Percentiles rank a stretch among this genome's conserved stretches.
These are phyloP conservation scores for Mycocentrospora acerina DNA, from an alignment of 2,329 filamentous ascomycete species.

Conservation along the genomic window DNA sequence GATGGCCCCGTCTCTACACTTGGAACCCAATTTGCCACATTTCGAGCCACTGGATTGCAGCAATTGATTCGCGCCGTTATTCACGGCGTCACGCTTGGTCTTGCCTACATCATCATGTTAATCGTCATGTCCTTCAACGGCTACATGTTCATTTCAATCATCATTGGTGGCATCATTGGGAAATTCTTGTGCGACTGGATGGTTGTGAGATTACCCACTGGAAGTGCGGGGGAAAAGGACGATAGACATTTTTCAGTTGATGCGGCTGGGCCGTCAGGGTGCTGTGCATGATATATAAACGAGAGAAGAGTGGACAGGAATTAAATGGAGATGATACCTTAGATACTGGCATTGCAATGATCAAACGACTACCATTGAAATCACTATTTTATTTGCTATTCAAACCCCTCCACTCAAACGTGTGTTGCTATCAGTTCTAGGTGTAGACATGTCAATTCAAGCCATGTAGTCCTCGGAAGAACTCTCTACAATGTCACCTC, in stretches of 20 bases:
- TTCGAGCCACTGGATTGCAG: slow-evolving; percentile 62
- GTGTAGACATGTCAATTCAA: too few species aligned
- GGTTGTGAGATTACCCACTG: slow-evolving; percentile 33
- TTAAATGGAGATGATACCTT: too few species aligned
- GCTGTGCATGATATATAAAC: slow-evolving; percentile 20
- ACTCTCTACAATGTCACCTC: too few species aligned
- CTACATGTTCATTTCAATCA: slow-evolving; percentile 79
- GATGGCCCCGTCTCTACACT: slow-evolving; percentile 22
- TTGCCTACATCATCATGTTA: slow-evolving; percentile 80
- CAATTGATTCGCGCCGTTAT: slow-evolving; percentile 67
- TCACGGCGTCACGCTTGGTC: slow-evolving; percentile 70
- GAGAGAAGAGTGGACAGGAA: background rate
- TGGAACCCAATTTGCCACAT: slow-evolving; percentile 31
- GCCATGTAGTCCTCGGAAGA: too few species aligned
- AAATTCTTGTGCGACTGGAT: slow-evolving; percentile 72
- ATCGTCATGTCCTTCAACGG: slow-evolving; percentile 66
- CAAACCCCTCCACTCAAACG: too few species aligned
- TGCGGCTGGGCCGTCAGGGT: slow-evolving; percentile 31
- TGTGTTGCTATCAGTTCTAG: too few species aligned
- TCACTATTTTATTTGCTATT: too few species aligned
- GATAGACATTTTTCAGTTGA: slow-evolving; percentile 19
- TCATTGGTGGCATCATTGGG: slow-evolving; percentile 74
- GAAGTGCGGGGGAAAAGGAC: slow-evolving; percentile 25
- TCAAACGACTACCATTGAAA: too few species aligned
- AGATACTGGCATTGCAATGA: too few species aligned